A percentile compares a stretch with the other conserved stretches of the same genome.
Conservation (phyloP, 2,329 filamentous ascomycete genomes). For the Elsinoe ampelina region DNA sequence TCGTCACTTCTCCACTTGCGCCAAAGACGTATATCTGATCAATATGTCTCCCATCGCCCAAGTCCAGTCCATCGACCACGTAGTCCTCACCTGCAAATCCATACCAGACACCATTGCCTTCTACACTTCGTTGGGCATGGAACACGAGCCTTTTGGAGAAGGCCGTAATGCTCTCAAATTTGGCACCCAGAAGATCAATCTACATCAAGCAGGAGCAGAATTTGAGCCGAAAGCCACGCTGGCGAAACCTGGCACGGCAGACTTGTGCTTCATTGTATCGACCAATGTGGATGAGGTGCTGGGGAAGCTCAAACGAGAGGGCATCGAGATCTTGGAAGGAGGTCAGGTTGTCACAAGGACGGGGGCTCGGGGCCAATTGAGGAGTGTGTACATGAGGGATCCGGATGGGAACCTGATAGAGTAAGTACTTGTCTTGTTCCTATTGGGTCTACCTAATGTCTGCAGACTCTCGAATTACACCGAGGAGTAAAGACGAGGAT, state of each 20-base stretch:
- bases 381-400: slow-evolving; percentile 52
- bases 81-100: slow-evolving; percentile 50
- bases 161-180: slow-evolving; percentile 47
- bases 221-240: slow-evolving; percentile 50
- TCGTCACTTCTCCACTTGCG: too few species aligned
- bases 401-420: slow-evolving; percentile 55
- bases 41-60: slow-evolving; percentile 21
- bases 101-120: slow-evolving; percentile 44
- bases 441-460: neutral
- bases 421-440: slow-evolving; percentile 32
- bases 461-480: neutral
- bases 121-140: slow-evolving; percentile 51
- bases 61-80: slow-evolving; percentile 46
- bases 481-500: neutral
- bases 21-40: neutral
- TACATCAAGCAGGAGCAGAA: slow-evolving; percentile 49
- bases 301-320: slow-evolving; percentile 33
- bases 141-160: slow-evolving; percentile 40
- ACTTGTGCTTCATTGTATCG: slow-evolving; percentile 51
- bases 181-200: slow-evolving; percentile 52
- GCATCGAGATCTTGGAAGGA: slow-evolving; percentile 43
- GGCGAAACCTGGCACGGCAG: slow-evolving; percentile 48
- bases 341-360: slow-evolving; percentile 45
- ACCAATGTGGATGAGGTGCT: slow-evolving; percentile 41
- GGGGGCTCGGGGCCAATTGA: slow-evolving; percentile 46